Conservation (phyloP, 257 asterid genomes). For the Capsicum baccatum region DNA sequence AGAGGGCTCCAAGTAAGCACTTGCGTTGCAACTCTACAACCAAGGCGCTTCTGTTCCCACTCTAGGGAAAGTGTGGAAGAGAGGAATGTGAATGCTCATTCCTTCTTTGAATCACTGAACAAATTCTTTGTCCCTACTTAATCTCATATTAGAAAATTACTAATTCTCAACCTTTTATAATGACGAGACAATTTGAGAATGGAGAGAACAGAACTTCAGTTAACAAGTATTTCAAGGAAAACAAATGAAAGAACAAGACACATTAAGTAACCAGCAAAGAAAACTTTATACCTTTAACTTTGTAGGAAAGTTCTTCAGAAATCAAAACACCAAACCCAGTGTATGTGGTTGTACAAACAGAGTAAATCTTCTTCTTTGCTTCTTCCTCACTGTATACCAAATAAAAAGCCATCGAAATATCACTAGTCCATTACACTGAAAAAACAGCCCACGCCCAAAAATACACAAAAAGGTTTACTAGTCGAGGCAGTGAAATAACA, state of each 20-base stretch:
- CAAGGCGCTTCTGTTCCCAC: neutral
- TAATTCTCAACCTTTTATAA: neutral
- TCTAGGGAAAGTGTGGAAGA: neutral
- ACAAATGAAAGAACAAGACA: neutral
- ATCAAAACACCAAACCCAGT: constrained; percentile 90
- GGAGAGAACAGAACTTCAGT: neutral
- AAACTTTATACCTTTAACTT: constrained; percentile 72
- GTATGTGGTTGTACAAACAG: constrained; percentile 81
- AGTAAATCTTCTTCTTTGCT: constrained; percentile 89
- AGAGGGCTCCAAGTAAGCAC: constrained; percentile 2
- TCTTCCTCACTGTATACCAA: constrained; percentile 86
- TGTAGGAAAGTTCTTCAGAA: constrained; percentile 84
- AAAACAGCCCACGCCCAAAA: neutral
- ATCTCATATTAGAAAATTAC: neutral
- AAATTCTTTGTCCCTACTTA: constrained; percentile 1
- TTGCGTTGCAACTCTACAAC: neutral
- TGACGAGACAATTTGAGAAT: constrained; percentile 10
- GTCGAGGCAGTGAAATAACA: neutral
- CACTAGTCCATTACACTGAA: neutral
- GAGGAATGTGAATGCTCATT: constrained; percentile 9
- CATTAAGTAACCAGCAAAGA: neutral
- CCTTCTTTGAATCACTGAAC: neutral
- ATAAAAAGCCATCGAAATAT: constrained; percentile 26
- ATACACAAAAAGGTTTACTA: neutral
- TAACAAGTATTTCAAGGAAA: neutral